phyloP scores from a whole-genome alignment of 768 basidiomycete species.

The Lentinula sp. region DNA sequence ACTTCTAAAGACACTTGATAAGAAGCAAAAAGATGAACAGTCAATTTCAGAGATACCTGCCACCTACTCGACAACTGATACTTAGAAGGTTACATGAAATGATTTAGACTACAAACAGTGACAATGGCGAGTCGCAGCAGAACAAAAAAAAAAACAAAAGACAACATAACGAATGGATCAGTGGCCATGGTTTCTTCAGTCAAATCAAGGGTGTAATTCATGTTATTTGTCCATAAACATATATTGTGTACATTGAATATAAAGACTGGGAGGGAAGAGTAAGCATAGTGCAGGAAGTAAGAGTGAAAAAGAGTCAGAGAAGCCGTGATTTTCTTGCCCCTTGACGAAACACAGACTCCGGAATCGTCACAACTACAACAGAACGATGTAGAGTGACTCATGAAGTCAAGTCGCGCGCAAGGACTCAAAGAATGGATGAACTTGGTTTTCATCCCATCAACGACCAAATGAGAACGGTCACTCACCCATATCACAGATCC shows the following conservation, averaged over 20 bases:
- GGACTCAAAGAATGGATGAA: conserved; percentile 83
- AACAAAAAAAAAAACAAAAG: too few species aligned
- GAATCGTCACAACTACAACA: conserved; percentile 38
- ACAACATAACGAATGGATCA: too few species aligned
- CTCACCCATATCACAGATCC: not conserved
- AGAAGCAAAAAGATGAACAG: too few species aligned
- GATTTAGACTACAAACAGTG: too few species aligned
- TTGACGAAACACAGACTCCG: conserved; percentile 23
- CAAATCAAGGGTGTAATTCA: too few species aligned
- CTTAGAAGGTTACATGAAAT: too few species aligned
- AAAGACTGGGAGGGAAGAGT: not conserved
- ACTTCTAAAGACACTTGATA: too few species aligned
- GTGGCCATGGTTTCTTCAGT: too few species aligned
- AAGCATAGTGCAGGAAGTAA: not conserved
- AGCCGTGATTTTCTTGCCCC: conserved; percentile 58
- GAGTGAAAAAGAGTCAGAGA: conserved; percentile 40
- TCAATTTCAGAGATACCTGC: too few species aligned
- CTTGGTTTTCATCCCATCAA: conserved; percentile 59
- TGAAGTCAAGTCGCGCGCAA: conserved; percentile 26
- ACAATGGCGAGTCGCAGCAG: too few species aligned
- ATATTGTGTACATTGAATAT: conserved; percentile 13
- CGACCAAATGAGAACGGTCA: not conserved
- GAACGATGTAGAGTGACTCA: conserved; percentile 41
- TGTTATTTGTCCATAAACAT: conserved; percentile 6
- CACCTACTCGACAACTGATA: too few species aligned